Percentiles rank a stretch among this genome's conserved stretches.
Conservation (phyloP, 2,329 filamentous ascomycete genomes). For the Lachnellula occidentalis region DNA sequence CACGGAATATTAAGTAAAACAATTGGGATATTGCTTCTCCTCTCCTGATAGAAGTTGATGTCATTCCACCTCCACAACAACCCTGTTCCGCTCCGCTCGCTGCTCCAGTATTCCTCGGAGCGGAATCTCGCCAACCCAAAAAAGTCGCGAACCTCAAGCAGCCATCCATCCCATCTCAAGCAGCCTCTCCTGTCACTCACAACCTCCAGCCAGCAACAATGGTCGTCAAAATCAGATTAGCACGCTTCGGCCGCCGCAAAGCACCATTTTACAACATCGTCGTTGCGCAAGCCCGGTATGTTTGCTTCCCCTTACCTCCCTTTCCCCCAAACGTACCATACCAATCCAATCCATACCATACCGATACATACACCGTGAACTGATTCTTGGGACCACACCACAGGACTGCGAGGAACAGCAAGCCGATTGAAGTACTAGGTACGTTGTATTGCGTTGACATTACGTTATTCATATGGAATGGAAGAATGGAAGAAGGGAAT, state of each 20-base stretch:
- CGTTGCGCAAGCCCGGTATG: slow-evolving; percentile 83
- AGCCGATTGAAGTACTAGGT: slow-evolving; percentile 87
- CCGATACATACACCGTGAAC: neutral
- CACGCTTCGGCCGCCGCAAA: slow-evolving; percentile 85
- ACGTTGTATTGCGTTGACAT: slow-evolving; percentile 16
- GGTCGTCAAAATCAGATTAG: slow-evolving; percentile 90
- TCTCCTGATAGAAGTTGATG: neutral
- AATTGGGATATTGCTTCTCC: neutral
- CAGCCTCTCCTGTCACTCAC: neutral
- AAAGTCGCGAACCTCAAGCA: slow-evolving; percentile 5
- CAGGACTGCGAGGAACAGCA: slow-evolving; percentile 80
- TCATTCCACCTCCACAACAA: neutral
- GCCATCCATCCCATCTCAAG: neutral
- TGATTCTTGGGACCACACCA: neutral
- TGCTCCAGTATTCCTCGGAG: neutral
- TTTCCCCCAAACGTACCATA: neutral
- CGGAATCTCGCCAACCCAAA: neutral
- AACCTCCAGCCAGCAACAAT: slow-evolving; percentile 43
- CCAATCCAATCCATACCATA: too few species aligned
- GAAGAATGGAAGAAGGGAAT: too few species aligned
- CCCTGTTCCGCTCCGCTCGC: slow-evolving; percentile 3
- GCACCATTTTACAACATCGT: slow-evolving; percentile 97
- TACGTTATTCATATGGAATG: neutral
- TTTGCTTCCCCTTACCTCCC: neutral
- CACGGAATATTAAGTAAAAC: neutral